Evolutionary conservation across 768 basidiomycete species (phyloP).

Genomic region (Lactarius akahatsu): DNA sequence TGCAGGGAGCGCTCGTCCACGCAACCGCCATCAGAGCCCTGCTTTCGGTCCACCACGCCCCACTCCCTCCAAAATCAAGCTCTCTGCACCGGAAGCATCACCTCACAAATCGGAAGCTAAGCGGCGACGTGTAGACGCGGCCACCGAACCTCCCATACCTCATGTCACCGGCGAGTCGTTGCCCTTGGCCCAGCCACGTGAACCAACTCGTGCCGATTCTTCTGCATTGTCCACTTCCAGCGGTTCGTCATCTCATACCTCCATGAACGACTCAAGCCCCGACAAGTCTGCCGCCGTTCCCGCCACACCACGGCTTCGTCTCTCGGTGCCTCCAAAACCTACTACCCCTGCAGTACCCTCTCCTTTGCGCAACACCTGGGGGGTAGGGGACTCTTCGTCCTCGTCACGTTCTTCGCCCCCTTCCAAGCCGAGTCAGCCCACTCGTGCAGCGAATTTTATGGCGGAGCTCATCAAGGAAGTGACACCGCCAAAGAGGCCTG

Average conservation of each 20-base stretch:
- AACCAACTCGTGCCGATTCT: conserved; percentile 10
- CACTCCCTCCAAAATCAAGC: conserved; percentile 45
- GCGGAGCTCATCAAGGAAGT: conserved; percentile 69
- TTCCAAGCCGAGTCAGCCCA: conserved; percentile 44
- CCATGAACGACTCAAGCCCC: conserved; percentile 26
- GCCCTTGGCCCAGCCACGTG: conserved; percentile 25
- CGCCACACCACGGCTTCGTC: conserved; percentile 32
- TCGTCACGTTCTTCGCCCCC: conserved; percentile 32
- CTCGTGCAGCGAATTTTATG: conserved; percentile 68
- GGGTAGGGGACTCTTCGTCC: conserved; percentile 40
- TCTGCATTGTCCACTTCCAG: conserved; percentile 20
- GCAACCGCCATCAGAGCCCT: conserved; percentile 72
- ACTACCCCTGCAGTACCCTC: conserved; percentile 68
- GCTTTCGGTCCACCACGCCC: conserved; percentile 59
- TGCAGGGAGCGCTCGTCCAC: conserved; percentile 66
- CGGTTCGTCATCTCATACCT: conserved; percentile 21
- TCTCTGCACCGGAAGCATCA: conserved; percentile 40
- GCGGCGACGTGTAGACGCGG: conserved; percentile 58
- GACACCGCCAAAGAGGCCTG: conserved; percentile 59
- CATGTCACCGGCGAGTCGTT: conserved; percentile 34
- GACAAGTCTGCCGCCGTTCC: conserved; percentile 20
- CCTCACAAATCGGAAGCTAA: conserved; percentile 51
- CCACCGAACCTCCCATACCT: conserved; percentile 39
- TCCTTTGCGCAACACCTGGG: conserved; percentile 74
- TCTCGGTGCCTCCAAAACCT: conserved; percentile 42